These are phyloP conservation scores for Penicillium nordicum DNA, from an alignment of 2,329 filamentous ascomycete genomes.

Conservation along the genomic window DNA sequence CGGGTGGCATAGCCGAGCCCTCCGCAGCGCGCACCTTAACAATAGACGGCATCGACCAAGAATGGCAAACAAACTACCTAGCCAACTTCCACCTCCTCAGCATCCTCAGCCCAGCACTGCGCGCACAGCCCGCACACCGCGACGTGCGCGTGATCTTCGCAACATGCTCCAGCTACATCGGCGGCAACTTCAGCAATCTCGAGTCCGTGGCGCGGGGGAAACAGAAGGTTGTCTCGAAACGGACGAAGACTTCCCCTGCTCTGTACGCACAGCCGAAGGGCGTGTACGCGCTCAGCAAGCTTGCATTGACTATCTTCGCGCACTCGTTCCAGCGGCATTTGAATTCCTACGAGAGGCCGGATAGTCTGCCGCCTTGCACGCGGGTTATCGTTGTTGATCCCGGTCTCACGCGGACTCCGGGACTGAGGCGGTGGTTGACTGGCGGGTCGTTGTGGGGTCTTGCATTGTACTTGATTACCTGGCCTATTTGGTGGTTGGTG, in stretches of 20 bases:
- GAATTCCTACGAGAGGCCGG: conserved; percentile 76
- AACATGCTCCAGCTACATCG: conserved; percentile 85
- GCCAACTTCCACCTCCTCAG: conserved; percentile 93
- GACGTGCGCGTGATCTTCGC: conserved; percentile 85
- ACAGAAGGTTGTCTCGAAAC: not conserved
- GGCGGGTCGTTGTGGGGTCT: conserved; percentile 80
- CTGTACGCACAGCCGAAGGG: conserved; percentile 12
- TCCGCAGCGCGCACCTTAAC: conserved; percentile 57
- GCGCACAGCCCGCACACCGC: conserved; percentile 87
- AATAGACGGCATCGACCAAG: conserved; percentile 76
- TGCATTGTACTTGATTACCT: conserved; percentile 70
- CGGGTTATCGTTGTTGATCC: conserved; percentile 86
- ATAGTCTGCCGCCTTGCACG: conserved; percentile 75
- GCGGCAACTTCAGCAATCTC: conserved; percentile 59
- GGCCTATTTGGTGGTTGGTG: conserved; percentile 79
- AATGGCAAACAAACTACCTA: conserved; percentile 93
- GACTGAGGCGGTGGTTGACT: conserved; percentile 81
- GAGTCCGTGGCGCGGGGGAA: conserved; percentile 24
- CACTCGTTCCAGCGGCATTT: conserved; percentile 90
- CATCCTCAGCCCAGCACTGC: conserved; percentile 84
- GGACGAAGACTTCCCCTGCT: not conserved
- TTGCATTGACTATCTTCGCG: conserved; percentile 86
- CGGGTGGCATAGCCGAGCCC: conserved; percentile 68
- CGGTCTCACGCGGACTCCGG: conserved; percentile 77
- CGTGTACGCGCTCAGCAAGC: conserved; percentile 62